Evolutionary conservation across 768 basidiomycete species (phyloP).

Genomic region (Russula sp.): DNA sequence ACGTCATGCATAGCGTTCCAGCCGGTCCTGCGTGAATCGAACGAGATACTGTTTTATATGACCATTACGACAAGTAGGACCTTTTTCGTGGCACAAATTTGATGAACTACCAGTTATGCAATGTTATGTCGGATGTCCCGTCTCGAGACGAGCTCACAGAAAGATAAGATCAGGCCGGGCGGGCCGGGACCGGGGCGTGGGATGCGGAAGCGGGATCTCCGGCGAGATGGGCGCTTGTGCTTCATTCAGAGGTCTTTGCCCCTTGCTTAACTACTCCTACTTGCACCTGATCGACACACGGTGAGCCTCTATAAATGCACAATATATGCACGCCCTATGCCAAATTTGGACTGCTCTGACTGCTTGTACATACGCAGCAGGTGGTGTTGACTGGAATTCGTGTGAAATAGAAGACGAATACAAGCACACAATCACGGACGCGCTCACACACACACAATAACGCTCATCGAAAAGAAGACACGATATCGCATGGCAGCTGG

Average conservation of each 20-base stretch:
- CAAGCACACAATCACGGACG: constrained; percentile 3
- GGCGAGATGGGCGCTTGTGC: constrained; percentile 16
- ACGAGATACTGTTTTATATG: too few relatives aligned
- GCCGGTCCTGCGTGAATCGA: too few relatives aligned
- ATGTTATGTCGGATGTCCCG: too few relatives aligned
- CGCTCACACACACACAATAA: background rate
- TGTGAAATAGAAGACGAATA: background rate
- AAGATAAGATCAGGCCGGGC: background rate
- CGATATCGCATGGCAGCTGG: constrained; percentile 19
- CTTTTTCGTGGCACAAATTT: too few relatives aligned
- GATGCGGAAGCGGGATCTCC: constrained; percentile 13
- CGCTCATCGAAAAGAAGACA: background rate
- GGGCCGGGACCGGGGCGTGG: constrained; percentile 14
- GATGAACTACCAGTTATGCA: too few relatives aligned
- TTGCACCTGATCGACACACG: constrained; percentile 20
- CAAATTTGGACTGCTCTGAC: constrained; percentile 3
- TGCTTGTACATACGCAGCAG: constrained; percentile 3
- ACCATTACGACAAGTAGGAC: too few relatives aligned
- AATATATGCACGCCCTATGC: background rate
- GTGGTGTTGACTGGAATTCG: constrained; percentile 10
- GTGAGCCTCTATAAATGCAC: constrained; percentile 18
- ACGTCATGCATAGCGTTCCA: too few relatives aligned
- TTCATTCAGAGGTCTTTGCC: constrained; percentile 21
- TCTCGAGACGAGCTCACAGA: too few relatives aligned
- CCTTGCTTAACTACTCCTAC: constrained; percentile 21